Base-by-base conservation (phyloP, 2,329 filamentous ascomycete species). In the Colletotrichum sp. region DNA sequence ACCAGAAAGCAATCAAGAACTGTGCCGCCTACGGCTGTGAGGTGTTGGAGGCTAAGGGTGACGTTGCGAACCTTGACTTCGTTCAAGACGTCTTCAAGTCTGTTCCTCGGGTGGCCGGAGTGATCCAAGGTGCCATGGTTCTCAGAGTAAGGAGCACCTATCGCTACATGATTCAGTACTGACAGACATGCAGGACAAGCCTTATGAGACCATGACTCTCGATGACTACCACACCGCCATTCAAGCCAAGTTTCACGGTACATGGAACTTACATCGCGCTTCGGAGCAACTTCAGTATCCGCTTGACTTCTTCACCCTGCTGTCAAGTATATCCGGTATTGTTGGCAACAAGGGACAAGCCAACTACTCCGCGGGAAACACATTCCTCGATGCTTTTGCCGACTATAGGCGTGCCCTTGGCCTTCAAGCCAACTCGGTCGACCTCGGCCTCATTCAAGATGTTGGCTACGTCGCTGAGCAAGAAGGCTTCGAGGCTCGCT, bases 231-330 rank as follows among this genome's bases (percentile, higher is more conserved):
- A 79, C 26, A 67, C 67, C 0, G 80, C 81, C 6, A 68, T 84
- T 18, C 36, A 74, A 1, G 78, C 80, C 71, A 88, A 88, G 78
- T 79, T 86, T 3, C 52, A 78, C 12, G 85, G 84, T 7, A 85
- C 85, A 75, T 84, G 81, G 81, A 87, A 87, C 68, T 80, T 87
- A 2, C 84, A 88, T 72, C 69, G 81, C 2, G 77, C 80, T 6
- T 69, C 68, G 4, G 78, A 84, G 16, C 71, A 77, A 26, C 78
- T 16, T 6, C 64, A 75, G 18, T 32, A 71, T 28, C 16, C 55
- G 7, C 72, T 84, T 4, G 84, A 85, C 74, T 85, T 85, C 79
- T 87, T 85, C 77, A 79, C 85, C 59, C 69, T 84, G 57, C 78
- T 83, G 34, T 83, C 81, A 7, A 84, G 82, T 15, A 74, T 82